A percentile compares a stretch with the other conserved stretches of the same genome.
phyloP scores from a whole-genome alignment of 2,329 filamentous ascomycete species.

The Calonectria pseudoreteaudii region DNA sequence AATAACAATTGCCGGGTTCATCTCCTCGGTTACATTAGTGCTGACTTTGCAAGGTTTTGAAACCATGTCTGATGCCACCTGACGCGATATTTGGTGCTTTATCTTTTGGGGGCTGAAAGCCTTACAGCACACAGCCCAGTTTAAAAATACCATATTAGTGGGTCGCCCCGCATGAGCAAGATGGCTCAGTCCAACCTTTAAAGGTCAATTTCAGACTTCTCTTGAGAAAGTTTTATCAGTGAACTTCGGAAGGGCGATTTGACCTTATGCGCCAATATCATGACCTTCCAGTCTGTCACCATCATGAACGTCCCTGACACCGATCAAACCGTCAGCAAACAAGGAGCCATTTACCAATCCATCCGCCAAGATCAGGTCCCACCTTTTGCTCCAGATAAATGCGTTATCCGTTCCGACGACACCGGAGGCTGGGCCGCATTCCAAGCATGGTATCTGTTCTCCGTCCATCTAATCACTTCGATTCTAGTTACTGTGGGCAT shows the following conservation, averaged over 20 bases:
- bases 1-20: neutral
- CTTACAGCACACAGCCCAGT: neutral
- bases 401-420: neutral
- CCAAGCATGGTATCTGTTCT: neutral
- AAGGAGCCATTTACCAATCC: neutral
- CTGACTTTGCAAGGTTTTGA: neutral
- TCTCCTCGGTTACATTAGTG: neutral
- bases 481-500: neutral
- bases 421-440: neutral
- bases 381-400: neutral
- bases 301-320: neutral
- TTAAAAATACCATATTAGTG: neutral
- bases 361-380: neutral
- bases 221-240: neutral
- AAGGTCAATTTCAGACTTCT: neutral
- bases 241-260: neutral
- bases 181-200: neutral
- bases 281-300: neutral
- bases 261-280: neutral
- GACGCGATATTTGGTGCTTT: neutral
- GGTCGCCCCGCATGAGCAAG: neutral
- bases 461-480: neutral
- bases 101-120: neutral
- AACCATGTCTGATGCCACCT: neutral
- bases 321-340: neutral